Base-by-base conservation (phyloP, 306 rosid species). In the Boehmeria nivea region DNA sequence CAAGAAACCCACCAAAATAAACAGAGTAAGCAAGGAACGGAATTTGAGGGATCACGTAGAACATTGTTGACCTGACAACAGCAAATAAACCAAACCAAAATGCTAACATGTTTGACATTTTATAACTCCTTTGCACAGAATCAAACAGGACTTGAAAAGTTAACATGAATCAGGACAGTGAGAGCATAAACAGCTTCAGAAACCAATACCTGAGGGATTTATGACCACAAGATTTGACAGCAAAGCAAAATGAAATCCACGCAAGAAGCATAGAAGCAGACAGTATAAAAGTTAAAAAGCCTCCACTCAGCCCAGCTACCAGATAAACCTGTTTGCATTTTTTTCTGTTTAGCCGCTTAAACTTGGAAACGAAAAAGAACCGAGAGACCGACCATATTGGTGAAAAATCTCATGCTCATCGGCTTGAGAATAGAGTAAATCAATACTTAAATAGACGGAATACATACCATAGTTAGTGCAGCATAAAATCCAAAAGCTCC, bases 401-500 rank as follows among this genome's bases (percentile, higher is more conserved):
- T 52, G 12, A 31, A 2, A 8, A n/a, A 43, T 20, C 21, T 31
- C 28, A 63, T 24, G 43, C 43, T 17, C 47, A 40, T 50, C 52
- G n/a, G n/a, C n/a, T n/a, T n/a, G n/a, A n/a, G n/a, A n/a, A n/a
- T n/a, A n/a, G n/a, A n/a, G n/a, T n/a, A n/a, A n/a, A n/a, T n/a
- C n/a, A n/a, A n/a, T n/a, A n/a, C n/a, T n/a, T n/a, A n/a, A n/a
- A n/a, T n/a, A n/a, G n/a, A n/a, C n/a, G 34, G 31, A 17, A 17
- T 36, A 68, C 94, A 50, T 61, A 93, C 99, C 89, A 66, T n/a
- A 64, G 96, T 79, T 28, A 77, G 23, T 57, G 69, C 26, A 47
- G 99, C 87, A 59, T 83, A 81, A 58, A 82, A 81, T 36, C 95
- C 99, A 75, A 87, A 87, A 54, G 95, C 88, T 71, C 99, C 96